Evolutionary conservation across 306 rosid species (phyloP).

Genomic region (Luffa acutangula): DNA sequence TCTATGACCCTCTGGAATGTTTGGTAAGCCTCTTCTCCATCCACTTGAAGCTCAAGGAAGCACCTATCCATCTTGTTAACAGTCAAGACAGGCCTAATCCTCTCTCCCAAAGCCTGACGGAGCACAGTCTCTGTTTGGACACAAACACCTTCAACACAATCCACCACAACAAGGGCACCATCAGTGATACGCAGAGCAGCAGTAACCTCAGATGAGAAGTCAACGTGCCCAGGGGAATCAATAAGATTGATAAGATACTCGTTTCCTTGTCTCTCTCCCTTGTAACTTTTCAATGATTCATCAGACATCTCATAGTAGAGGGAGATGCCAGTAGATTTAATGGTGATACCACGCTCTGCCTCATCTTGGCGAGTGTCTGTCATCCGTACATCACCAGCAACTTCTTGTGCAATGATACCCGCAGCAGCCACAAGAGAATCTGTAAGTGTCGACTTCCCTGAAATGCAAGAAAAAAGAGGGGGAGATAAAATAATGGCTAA

Average conservation of each 20-base stretch:
- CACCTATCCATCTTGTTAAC: constrained; percentile 97
- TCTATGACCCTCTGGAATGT: constrained; percentile 74
- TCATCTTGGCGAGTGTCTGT: constrained; percentile 86
- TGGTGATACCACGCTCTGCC: constrained; percentile 95
- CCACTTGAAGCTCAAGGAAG: constrained; percentile 91
- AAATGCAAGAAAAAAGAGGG: neutral
- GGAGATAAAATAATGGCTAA: neutral
- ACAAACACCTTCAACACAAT: constrained; percentile 86
- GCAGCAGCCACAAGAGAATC: constrained; percentile 97
- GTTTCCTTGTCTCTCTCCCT: constrained; percentile 68
- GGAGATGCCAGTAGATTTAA: constrained; percentile 86
- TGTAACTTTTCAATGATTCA: constrained; percentile 35
- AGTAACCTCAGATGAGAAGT: constrained; percentile 90
- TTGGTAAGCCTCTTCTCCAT: constrained; percentile 91
- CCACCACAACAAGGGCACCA: constrained; percentile 90
- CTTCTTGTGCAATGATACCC: constrained; percentile 86
- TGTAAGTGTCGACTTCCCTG: constrained; percentile 80
- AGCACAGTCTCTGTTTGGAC: constrained; percentile 90
- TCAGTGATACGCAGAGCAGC: constrained; percentile 96
- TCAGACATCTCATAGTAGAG: constrained; percentile 79
- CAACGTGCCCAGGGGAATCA: constrained; percentile 88
- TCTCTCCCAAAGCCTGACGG: constrained; percentile 86
- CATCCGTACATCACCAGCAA: constrained; percentile 94
- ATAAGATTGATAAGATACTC: constrained; percentile 91
- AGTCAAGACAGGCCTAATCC: constrained; percentile 77